These are phyloP conservation scores for Sphagnum magellanicum DNA, from an alignment of 228 moss, liverwort and hornwort genomes.

Conservation along the genomic window DNA sequence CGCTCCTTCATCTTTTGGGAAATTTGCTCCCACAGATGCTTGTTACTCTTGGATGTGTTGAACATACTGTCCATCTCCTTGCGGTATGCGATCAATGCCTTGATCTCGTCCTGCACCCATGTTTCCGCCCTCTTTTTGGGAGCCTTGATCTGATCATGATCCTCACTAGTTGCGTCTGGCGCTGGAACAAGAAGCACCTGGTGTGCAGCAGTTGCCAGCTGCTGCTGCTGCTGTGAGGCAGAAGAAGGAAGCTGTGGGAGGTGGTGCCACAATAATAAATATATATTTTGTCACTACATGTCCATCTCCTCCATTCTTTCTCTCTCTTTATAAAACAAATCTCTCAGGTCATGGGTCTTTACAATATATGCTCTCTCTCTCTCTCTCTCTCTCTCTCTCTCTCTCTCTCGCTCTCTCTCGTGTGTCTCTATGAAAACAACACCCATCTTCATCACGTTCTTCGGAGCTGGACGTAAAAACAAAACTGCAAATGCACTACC, in stretches of 20 bases:
- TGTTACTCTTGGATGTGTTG: slow-evolving; percentile 97
- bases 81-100: slow-evolving; percentile 79
- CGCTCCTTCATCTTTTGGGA: slow-evolving; percentile 89
- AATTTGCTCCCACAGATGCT: slow-evolving; percentile 98
- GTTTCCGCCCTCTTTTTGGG: slow-evolving; percentile 98
- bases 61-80: slow-evolving; percentile 92
- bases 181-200: slow-evolving; percentile 44
- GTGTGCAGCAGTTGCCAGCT: slow-evolving; percentile 60
- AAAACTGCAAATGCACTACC: no score
- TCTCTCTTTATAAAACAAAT: no score
- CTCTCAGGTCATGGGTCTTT: no score
- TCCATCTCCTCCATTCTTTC: not conserved
- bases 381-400: not conserved
- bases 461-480: no score
- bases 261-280: not conserved
- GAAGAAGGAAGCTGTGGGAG: not conserved
- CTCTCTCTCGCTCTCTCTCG: no score
- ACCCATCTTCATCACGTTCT: no score
- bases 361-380: not conserved
- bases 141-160: slow-evolving; percentile 61
- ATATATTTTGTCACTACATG: not conserved
- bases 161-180: slow-evolving; percentile 50
- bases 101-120: slow-evolving; percentile 97
- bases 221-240: not conserved
- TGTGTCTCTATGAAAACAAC: no score